A percentile compares a stretch with the other conserved stretches of the same genome.
Evolutionary conservation across 129 eudicot genomes (phyloP).

Genomic region (Cynara cardunculus): DNA sequence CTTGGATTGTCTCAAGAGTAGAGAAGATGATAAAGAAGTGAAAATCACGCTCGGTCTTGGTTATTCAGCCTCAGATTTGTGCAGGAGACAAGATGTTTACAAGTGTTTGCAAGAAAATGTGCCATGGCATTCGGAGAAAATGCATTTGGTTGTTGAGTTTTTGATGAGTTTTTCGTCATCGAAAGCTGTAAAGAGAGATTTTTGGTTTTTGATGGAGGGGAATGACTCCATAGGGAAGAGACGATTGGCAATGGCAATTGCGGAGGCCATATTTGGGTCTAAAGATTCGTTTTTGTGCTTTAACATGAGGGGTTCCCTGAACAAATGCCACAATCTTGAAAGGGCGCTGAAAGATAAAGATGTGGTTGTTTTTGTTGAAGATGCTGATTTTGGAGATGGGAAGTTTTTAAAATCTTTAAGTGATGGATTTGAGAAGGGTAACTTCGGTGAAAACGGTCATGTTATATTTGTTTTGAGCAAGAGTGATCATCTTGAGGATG

Average conservation of each 20-base stretch:
- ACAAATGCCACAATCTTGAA: slow-evolving; percentile 33
- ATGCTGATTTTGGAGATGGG: slow-evolving; percentile 59
- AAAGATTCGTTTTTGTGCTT: slow-evolving; percentile 42
- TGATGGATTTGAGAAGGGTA: slow-evolving; percentile 42
- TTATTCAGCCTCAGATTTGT: slow-evolving; percentile 30
- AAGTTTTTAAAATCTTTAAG: slow-evolving; percentile 41
- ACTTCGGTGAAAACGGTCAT: slow-evolving; percentile 27
- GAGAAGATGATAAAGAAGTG: slow-evolving; percentile 53
- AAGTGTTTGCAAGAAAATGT: slow-evolving; percentile 57
- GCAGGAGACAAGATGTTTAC: slow-evolving; percentile 21
- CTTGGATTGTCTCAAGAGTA: slow-evolving; percentile 62
- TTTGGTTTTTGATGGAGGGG: slow-evolving; percentile 62
- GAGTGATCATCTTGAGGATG: slow-evolving; percentile 32
- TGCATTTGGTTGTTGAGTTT: slow-evolving; percentile 42
- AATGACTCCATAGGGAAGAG: slow-evolving; percentile 64
- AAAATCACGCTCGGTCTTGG: slow-evolving; percentile 84
- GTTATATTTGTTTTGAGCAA: slow-evolving; percentile 48
- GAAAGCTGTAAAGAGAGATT: slow-evolving; percentile 24
- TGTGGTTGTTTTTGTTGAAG: slow-evolving; percentile 60
- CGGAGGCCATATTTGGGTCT: slow-evolving; percentile 58
- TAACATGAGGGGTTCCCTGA: slow-evolving; percentile 34
- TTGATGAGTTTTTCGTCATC: slow-evolving; percentile 23
- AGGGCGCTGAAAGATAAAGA: slow-evolving; percentile 49
- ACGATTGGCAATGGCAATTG: slow-evolving; percentile 55
- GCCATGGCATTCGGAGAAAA: slow-evolving; percentile 68